These are phyloP conservation scores for Dillenia suffruticosa DNA, from an alignment of 164 flowering plant species.

Conservation along the genomic window DNA sequence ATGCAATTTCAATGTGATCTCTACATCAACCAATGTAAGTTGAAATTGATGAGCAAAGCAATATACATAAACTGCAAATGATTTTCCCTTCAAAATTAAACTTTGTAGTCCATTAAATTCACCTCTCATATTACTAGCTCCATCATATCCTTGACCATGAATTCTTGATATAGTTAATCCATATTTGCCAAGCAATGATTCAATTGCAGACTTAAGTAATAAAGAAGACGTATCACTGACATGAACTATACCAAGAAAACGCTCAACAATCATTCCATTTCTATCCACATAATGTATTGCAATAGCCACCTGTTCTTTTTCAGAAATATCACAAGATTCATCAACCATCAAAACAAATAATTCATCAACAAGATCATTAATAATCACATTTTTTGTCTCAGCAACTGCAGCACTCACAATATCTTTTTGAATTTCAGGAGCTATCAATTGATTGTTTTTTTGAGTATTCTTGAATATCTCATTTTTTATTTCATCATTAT, in stretches of 20 bases:
- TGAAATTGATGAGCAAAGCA: constrained; percentile 1
- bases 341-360: neutral
- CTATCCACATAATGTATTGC: constrained; percentile 16
- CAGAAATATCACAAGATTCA: neutral
- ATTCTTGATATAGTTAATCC: constrained; percentile 1
- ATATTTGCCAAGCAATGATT: neutral
- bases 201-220: neutral
- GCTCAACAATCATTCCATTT: constrained; percentile 1
- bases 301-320: constrained; percentile 1
- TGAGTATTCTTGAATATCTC: constrained; percentile 11
- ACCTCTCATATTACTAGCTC: constrained; percentile 19
- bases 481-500: constrained; percentile 3
- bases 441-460: neutral
- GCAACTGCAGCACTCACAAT: constrained; percentile 2
- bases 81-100: neutral
- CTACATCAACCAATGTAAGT: neutral
- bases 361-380: constrained; percentile 9
- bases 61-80: neutral
- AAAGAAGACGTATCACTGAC: neutral
- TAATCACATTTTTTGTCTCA: constrained; percentile 2
- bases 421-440: constrained; percentile 13
- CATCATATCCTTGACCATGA: constrained; percentile 18
- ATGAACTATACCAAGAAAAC: constrained; percentile 1
- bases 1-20: neutral
- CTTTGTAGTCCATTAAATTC: constrained; percentile 6